Conservation (phyloP, 177 flowering plant species). For the Vitis hybrid region DNA sequence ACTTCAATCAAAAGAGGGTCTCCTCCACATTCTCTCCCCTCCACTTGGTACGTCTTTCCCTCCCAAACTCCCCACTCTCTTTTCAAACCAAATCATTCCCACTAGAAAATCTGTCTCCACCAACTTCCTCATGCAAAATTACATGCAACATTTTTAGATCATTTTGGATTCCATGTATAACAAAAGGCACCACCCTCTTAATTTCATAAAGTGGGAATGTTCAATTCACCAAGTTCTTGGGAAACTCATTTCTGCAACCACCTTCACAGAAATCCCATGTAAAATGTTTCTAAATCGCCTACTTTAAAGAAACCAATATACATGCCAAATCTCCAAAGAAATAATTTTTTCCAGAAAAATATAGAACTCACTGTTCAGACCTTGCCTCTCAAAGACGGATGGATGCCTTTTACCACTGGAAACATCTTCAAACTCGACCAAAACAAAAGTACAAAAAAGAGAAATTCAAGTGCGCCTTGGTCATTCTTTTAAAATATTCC, state of each 20-base stretch:
- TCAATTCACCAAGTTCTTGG: neutral
- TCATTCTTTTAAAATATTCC: neutral
- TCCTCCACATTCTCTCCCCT: conserved; percentile 1
- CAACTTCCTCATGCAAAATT: conserved; percentile 33
- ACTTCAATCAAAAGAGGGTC: conserved; percentile 26
- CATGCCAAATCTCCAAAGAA: neutral
- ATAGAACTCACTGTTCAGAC: too few relatives aligned
- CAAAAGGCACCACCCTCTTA: conserved; percentile 4
- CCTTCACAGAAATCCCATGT: too few relatives aligned
- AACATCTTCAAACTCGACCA: too few relatives aligned
- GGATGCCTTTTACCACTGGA: too few relatives aligned
- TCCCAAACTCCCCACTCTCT: conserved; percentile 12
- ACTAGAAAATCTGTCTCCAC: conserved; percentile 52
- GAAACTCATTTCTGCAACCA: too few relatives aligned
- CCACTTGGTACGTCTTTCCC: conserved; percentile 13
- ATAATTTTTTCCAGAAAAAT: neutral
- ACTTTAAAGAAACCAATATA: too few relatives aligned
- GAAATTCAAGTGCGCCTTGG: neutral
- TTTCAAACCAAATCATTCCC: conserved; percentile 39
- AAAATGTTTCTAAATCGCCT: too few relatives aligned
- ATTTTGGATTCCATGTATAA: neutral
- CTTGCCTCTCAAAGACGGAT: too few relatives aligned
- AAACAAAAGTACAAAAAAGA: neutral
- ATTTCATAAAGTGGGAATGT: conserved; percentile 1
- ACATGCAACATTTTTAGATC: conserved; percentile 30